phyloP scores from a whole-genome alignment of 768 basidiomycete genomes.

The Lyophyllum shimeji region DNA sequence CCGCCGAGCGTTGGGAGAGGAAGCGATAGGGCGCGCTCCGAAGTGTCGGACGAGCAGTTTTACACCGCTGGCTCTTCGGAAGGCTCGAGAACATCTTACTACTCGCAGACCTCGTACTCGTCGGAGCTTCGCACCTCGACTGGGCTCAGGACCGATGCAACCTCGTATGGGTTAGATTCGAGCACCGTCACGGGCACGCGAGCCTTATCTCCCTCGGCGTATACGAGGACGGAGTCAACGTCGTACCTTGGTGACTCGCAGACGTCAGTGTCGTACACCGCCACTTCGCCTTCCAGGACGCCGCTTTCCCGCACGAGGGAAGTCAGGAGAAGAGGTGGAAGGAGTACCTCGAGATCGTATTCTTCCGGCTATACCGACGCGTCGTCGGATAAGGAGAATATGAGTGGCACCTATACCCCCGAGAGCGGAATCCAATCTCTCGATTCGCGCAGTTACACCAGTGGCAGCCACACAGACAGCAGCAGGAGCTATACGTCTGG shows the following conservation, averaged over 20 bases:
- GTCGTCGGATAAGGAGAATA: slow-evolving; percentile 61
- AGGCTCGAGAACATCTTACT: slow-evolving; percentile 35
- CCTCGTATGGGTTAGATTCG: slow-evolving; percentile 32
- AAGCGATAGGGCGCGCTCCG: slow-evolving; percentile 31
- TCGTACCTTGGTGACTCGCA: slow-evolving; percentile 61
- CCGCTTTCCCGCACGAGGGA: slow-evolving; percentile 57
- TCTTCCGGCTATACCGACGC: slow-evolving; percentile 40
- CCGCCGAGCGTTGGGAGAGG: slow-evolving; percentile 36
- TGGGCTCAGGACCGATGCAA: slow-evolving; percentile 27
- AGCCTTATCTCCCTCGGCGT: slow-evolving; percentile 47
- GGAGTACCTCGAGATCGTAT: slow-evolving; percentile 39
- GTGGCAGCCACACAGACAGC: slow-evolving; percentile 24
- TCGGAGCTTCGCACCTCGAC: slow-evolving; percentile 27
- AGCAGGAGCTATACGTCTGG: slow-evolving; percentile 15
- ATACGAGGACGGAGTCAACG: slow-evolving; percentile 49
- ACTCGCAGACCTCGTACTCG: slow-evolving; percentile 31
- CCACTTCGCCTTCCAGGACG: slow-evolving; percentile 49
- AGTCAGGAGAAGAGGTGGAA: slow-evolving; percentile 51
- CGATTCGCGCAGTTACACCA: slow-evolving; percentile 23
- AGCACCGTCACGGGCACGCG: slow-evolving; percentile 35
- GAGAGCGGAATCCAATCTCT: slow-evolving; percentile 28
- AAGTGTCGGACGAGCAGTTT: slow-evolving; percentile 38
- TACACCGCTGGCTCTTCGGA: slow-evolving; percentile 36
- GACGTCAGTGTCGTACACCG: slow-evolving; percentile 35
- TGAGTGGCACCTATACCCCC: slow-evolving; percentile 21